Conservation (phyloP, 2,329 filamentous ascomycete genomes). For the Clonostachys rhizophaga region DNA sequence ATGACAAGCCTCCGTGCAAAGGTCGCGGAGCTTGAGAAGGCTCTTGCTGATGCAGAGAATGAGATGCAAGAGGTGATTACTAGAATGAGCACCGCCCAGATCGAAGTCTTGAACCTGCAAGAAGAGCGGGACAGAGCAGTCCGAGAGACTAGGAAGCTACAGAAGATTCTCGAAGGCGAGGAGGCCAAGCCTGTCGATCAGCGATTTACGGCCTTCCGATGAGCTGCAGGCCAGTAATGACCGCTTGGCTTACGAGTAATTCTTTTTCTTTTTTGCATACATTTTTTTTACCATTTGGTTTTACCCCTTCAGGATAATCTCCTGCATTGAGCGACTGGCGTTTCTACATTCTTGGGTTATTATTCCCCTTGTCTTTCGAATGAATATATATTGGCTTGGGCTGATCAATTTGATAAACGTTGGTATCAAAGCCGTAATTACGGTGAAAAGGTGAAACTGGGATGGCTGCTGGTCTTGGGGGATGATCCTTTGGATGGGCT, state of each 20-base stretch:
- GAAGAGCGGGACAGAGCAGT: conserved; percentile 70
- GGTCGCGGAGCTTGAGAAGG: conserved; percentile 80
- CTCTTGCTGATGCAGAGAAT: conserved; percentile 51
- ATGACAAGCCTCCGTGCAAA: conserved; percentile 72
- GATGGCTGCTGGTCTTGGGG: too few relatives aligned
- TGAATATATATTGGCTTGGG: not conserved
- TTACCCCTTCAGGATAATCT: not conserved
- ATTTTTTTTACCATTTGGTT: too few relatives aligned
- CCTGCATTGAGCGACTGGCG: conserved; percentile 31
- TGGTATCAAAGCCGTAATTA: too few relatives aligned
- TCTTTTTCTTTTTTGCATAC: too few relatives aligned
- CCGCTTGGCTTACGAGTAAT: too few relatives aligned
- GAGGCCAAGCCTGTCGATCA: conserved; percentile 46
- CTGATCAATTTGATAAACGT: not conserved
- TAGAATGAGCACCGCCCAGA: conserved; percentile 76
- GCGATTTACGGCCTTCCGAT: conserved; percentile 23
- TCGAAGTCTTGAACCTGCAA: conserved; percentile 78
- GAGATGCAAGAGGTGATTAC: conserved; percentile 82
- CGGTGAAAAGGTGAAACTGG: too few relatives aligned
- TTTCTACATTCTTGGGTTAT: conserved; percentile 17
- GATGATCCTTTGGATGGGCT: too few relatives aligned
- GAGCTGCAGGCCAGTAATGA: not conserved
- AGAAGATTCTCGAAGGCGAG: conserved; percentile 61
- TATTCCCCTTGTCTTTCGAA: conserved; percentile 4
- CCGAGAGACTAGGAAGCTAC: conserved; percentile 64